These are phyloP conservation scores for Daedalea quercina DNA, from an alignment of 768 basidiomycete genomes.

Conservation along the genomic window DNA sequence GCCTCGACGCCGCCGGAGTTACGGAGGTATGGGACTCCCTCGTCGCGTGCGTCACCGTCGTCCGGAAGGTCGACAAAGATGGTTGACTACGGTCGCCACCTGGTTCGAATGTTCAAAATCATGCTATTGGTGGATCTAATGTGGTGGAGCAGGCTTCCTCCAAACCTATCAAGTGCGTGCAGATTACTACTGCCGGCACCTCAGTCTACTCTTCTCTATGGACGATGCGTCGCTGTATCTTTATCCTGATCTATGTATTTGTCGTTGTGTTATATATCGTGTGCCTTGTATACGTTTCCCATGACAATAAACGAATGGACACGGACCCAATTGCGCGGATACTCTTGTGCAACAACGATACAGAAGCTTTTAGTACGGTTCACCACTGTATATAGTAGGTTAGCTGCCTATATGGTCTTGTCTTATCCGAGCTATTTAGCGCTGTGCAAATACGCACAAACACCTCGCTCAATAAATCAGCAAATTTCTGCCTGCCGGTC, in stretches of 20 bases:
- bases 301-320: not conserved
- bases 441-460: not conserved
- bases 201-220: too few relatives aligned
- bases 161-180: too few relatives aligned
- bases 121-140: not conserved
- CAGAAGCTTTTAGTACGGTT: too few relatives aligned
- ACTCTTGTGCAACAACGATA: too few relatives aligned
- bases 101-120: not conserved
- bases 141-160: not conserved
- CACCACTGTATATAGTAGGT: not conserved
- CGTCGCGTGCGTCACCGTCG: constrained; percentile 23
- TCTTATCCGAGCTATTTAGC: not conserved
- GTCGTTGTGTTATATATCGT: not conserved
- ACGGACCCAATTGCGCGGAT: too few relatives aligned
- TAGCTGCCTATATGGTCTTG: not conserved
- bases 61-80: constrained; percentile 8
- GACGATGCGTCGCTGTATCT: not conserved
- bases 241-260: not conserved
- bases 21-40: constrained; percentile 26
- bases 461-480: not conserved
- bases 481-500: not conserved
- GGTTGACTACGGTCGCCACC: not conserved
- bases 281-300: not conserved
- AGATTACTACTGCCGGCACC: too few relatives aligned
- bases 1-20: not conserved